Conservation (phyloP, 2,329 filamentous ascomycete genomes). For the Zarea fungicola region DNA sequence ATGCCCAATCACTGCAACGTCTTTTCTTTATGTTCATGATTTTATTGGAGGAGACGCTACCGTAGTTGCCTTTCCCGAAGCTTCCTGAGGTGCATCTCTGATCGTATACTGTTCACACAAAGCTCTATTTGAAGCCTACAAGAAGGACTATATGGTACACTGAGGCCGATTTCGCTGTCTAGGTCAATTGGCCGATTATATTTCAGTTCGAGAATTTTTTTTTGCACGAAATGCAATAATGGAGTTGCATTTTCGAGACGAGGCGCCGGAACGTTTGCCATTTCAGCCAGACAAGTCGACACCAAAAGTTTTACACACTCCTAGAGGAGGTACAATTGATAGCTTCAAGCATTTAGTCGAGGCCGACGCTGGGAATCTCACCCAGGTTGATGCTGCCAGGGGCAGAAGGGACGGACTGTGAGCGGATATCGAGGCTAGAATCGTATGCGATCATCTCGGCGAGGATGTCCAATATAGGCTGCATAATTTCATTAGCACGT, state of each 20-base stretch:
- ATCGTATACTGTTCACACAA: conserved; percentile 39
- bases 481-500: conserved; percentile 18
- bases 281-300: conserved; percentile 6
- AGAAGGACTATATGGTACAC: conserved; percentile 39
- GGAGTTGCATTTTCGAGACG: no score
- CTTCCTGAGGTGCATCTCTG: conserved; percentile 24
- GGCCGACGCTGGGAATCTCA: conserved; percentile 47
- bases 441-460: conserved; percentile 98
- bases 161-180: conserved; percentile 17
- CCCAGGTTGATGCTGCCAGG: conserved; percentile 36
- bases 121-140: conserved; percentile 32
- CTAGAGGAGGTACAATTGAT: background rate
- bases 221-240: background rate
- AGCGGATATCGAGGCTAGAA: conserved; percentile 59
- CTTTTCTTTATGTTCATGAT: conserved; percentile 22
- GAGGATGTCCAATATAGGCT: conserved; percentile 91
- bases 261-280: background rate
- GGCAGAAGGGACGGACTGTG: conserved; percentile 24
- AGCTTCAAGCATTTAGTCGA: conserved; percentile 41
- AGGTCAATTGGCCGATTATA: background rate
- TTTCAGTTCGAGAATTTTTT: conserved; percentile 6
- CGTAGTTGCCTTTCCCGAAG: conserved; percentile 28
- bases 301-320: conserved; percentile 1
- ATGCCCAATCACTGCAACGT: background rate
- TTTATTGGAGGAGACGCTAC: conserved; percentile 25